Percentiles rank a stretch among this genome's conserved stretches.
These are phyloP conservation scores for Suhomyces kilbournensis DNA, from an alignment of 805 yeast genomes.

Conservation along the genomic window DNA sequence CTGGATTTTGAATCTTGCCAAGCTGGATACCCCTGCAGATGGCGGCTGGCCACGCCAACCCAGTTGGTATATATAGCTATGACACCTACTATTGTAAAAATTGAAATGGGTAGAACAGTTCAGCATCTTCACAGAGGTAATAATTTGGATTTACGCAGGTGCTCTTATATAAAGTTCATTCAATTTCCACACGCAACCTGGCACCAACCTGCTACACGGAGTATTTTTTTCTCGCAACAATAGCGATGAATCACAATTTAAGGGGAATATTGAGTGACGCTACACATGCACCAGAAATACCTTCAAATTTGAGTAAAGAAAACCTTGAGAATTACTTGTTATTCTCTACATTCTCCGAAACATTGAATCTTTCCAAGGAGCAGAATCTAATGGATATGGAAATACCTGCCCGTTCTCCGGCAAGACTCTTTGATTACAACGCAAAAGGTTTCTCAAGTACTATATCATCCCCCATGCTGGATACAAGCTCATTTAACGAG, in stretches of 20 bases:
- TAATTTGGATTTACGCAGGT: neutral
- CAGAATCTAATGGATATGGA: neutral
- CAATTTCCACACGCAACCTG: neutral
- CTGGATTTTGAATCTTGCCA: neutral
- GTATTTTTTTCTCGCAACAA: neutral
- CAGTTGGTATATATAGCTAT: neutral
- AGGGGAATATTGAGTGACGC: neutral
- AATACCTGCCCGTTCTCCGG: constrained; percentile 1
- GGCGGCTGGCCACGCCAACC: neutral
- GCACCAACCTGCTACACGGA: constrained; percentile 1
- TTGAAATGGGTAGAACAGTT: neutral
- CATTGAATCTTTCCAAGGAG: neutral
- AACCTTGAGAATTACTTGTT: neutral
- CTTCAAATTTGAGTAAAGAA: neutral
- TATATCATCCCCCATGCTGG: constrained; percentile 14
- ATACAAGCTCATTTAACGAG: constrained; percentile 17
- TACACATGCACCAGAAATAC: neutral
- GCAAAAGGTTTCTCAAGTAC: neutral
- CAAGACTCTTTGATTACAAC: neutral
- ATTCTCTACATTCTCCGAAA: neutral
- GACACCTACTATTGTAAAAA: neutral
- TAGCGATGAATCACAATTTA: neutral
- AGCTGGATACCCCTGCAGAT: neutral
- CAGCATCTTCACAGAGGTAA: neutral
- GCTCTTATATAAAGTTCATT: neutral